Conservation (phyloP, 768 basidiomycete species). For the Rhodotorula graminis region DNA sequence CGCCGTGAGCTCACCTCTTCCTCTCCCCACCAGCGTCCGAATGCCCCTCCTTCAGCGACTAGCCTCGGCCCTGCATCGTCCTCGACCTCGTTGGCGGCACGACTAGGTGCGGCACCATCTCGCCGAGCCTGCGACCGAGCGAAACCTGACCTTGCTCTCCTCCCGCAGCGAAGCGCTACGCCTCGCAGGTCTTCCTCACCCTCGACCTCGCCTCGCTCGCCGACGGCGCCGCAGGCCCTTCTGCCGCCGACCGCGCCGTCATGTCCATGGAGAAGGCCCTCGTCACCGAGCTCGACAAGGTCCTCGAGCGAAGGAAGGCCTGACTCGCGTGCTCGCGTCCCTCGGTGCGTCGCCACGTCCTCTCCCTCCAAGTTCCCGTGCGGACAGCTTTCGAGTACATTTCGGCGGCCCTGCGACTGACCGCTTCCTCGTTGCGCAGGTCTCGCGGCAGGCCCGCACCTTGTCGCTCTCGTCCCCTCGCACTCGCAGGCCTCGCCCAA, state of each 20-base stretch:
- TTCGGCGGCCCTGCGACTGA: no score
- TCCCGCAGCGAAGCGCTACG: slow-evolving; percentile 32
- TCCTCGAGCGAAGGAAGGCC: not conserved
- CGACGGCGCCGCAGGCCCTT: not conserved
- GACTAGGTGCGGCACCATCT: slow-evolving; percentile 6
- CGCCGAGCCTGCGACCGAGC: no score
- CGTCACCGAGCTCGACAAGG: slow-evolving; percentile 1
- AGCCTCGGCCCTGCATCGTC: not conserved
- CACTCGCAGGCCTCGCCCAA: no score
- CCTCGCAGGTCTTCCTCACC: slow-evolving; percentile 32
- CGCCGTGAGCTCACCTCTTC: not conserved
- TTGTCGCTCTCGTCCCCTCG: no score
- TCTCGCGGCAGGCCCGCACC: no score
- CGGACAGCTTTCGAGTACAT: no score
- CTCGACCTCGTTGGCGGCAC: slow-evolving; percentile 15
- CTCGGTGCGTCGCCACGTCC: no score
- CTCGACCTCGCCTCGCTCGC: slow-evolving; percentile 31
- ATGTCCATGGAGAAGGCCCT: slow-evolving; percentile 3
- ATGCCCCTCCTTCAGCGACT: not conserved
- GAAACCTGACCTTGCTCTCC: not conserved
- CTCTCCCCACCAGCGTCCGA: not conserved
- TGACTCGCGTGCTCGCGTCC: not conserved
- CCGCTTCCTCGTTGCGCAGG: no score
- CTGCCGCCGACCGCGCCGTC: not conserved
- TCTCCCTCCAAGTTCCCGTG: no score